phyloP scores from a whole-genome alignment of 495 filamentous ascomycete species.

The Clavariopsis aquatica region DNA sequence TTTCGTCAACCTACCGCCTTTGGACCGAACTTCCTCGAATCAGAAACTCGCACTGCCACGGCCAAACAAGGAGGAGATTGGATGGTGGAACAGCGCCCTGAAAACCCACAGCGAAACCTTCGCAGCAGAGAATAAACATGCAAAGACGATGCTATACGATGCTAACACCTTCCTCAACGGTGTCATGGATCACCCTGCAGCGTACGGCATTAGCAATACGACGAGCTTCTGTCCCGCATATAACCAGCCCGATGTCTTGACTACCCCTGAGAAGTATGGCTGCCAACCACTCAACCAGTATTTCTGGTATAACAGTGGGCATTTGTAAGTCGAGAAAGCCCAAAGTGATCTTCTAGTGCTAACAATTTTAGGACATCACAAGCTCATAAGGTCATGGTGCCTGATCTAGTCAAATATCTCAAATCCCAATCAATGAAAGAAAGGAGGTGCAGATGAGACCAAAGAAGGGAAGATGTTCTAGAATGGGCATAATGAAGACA shows the following conservation, averaged over 20 bases:
- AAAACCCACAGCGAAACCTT: neutral
- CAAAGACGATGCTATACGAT: neutral
- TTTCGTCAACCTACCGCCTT: conserved; percentile 55
- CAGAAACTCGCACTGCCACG: conserved; percentile 48
- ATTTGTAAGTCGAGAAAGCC: no score
- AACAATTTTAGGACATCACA: neutral
- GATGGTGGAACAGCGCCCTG: neutral
- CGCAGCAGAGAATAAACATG: neutral
- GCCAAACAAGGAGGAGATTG: neutral
- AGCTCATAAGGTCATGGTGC: neutral
- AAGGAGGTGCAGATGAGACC: neutral
- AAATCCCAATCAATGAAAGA: neutral
- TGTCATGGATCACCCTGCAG: conserved; percentile 49
- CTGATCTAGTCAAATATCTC: neutral
- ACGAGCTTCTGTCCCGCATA: conserved; percentile 54
- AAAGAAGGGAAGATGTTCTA: neutral
- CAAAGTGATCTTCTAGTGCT: no score
- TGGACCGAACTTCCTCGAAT: conserved; percentile 52
- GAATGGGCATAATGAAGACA: no score
- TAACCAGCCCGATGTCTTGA: conserved; percentile 52
- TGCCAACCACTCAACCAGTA: conserved; percentile 51
- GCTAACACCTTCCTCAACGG: conserved; percentile 4
- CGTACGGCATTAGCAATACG: conserved; percentile 53
- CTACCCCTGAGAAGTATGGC: conserved; percentile 50
- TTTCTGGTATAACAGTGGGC: conserved; percentile 44